phyloP scores from a whole-genome alignment of 2,329 filamentous ascomycete genomes.

The Decorospora gaudefroyi region DNA sequence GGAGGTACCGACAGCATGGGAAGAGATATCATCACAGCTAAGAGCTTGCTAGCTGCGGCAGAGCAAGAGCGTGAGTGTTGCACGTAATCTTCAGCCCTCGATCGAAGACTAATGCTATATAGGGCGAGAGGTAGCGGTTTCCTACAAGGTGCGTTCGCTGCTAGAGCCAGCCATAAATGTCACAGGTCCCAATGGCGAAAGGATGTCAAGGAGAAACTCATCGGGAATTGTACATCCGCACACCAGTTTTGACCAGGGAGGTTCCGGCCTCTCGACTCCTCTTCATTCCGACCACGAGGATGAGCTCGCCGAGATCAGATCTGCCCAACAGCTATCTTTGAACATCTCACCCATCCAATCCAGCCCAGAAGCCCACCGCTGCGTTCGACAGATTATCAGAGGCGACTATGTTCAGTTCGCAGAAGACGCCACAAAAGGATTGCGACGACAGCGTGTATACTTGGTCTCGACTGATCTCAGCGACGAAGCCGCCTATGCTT shows the following conservation, averaged over 20 bases:
- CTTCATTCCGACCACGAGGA: constrained; percentile 86
- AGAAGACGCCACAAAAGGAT: constrained; percentile 75
- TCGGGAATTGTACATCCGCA: constrained; percentile 70
- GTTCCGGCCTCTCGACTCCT: constrained; percentile 62
- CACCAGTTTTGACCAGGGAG: constrained; percentile 78
- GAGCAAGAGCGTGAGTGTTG: constrained; percentile 73
- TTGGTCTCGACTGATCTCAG: constrained; percentile 95
- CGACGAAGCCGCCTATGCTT: constrained; percentile 88
- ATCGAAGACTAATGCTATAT: constrained; percentile 14
- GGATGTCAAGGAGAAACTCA: constrained; percentile 56
- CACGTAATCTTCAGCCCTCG: not conserved
- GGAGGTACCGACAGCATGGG: constrained; percentile 45
- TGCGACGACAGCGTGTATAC: constrained; percentile 82
- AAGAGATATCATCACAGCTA: constrained; percentile 50
- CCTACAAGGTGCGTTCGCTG: constrained; percentile 64
- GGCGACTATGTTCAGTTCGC: constrained; percentile 81
- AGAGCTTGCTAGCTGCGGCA: constrained; percentile 71
- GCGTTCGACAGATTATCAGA: constrained; percentile 86
- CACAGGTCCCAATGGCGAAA: constrained; percentile 65
- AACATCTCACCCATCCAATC: constrained; percentile 79
- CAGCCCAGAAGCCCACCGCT: constrained; percentile 75
- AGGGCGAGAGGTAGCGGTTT: constrained; percentile 57
- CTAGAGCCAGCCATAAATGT: constrained; percentile 70
- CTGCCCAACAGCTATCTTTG: constrained; percentile 82
- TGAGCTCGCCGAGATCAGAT: constrained; percentile 80